phyloP scores from a whole-genome alignment of 2,329 filamentous ascomycete genomes.

The Hymenoscyphus repandus region DNA sequence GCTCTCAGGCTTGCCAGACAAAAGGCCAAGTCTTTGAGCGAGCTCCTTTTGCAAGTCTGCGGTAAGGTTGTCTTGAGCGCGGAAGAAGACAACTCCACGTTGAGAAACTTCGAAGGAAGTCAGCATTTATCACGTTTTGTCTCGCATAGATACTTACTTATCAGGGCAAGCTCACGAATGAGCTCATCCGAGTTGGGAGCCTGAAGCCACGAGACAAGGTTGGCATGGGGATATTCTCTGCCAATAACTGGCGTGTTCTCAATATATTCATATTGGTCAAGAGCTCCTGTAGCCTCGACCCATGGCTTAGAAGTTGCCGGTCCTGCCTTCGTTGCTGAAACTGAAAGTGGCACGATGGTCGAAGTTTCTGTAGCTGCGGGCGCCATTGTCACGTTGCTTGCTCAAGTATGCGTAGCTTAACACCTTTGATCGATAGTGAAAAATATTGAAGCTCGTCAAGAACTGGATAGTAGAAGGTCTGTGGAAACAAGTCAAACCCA shows the following conservation, averaged over 20 bases:
- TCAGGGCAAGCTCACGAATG: slow-evolving; percentile 46
- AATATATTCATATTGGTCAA: slow-evolving; percentile 27
- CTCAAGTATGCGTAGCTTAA: too few species aligned
- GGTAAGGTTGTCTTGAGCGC: slow-evolving; percentile 54
- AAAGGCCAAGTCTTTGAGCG: slow-evolving; percentile 51
- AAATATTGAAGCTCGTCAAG: too few species aligned
- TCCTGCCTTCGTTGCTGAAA: slow-evolving; percentile 7
- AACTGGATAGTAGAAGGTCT: too few species aligned
- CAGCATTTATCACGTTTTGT: slow-evolving; percentile 38
- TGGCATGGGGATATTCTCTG: slow-evolving; percentile 38
- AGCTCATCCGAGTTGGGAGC: slow-evolving; percentile 43
- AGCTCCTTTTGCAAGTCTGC: slow-evolving; percentile 63
- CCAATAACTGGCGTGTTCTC: slow-evolving; percentile 44
- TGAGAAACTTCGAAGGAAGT: slow-evolving; percentile 59
- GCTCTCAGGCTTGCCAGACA: slow-evolving; percentile 49
- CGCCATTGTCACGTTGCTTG: too few species aligned
- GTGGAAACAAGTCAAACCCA: too few species aligned
- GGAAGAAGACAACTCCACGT: slow-evolving; percentile 67
- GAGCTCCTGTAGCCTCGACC: slow-evolving; percentile 24
- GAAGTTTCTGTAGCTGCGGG: slow-evolving; percentile 19
- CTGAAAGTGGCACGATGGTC: slow-evolving; percentile 3
- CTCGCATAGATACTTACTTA: slow-evolving; percentile 32
- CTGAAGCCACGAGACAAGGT: slow-evolving; percentile 42
- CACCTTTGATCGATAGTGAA: too few species aligned
- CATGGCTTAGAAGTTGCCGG: slow-evolving; percentile 18